Evolutionary conservation across 208 protist genomes (phyloP).

Genomic region (Borovskyia barvae): DNA sequence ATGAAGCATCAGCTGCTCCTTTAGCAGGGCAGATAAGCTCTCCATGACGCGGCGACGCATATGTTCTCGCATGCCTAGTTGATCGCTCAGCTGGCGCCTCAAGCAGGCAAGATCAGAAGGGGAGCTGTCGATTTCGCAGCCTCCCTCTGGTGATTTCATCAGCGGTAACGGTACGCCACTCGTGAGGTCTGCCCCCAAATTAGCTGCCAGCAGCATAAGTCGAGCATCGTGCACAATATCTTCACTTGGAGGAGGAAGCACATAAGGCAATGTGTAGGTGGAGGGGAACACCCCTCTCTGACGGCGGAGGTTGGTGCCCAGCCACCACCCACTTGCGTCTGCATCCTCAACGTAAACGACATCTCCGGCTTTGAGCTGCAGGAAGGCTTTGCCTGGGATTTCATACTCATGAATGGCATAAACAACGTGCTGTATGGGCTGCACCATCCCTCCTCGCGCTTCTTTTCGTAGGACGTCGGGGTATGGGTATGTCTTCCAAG

Average conservation of each 20-base stretch:
- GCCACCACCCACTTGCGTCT: conserved; percentile 76
- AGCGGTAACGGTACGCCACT: conserved; percentile 17
- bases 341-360: conserved; percentile 57
- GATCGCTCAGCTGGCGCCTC: not conserved
- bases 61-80: too few species aligned
- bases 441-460: too few species aligned
- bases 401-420: conserved; percentile 59
- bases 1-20: too few species aligned
- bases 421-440: conserved; percentile 25
- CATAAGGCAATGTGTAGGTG: conserved; percentile 54
- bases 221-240: conserved; percentile 29
- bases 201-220: conserved; percentile 20
- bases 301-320: conserved; percentile 42
- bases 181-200: conserved; percentile 32
- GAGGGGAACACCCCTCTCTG: conserved; percentile 67
- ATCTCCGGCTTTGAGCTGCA: conserved; percentile 48
- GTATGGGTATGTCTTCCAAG: too few species aligned
- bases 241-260: conserved; percentile 28
- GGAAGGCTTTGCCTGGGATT: conserved; percentile 39
- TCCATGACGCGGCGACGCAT: too few species aligned
- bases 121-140: not conserved
- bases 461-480: too few species aligned
- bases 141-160: not conserved
- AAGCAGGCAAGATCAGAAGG: not conserved
- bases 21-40: too few species aligned